Evolutionary conservation across 164 flowering plant genomes (phyloP), one percentile per base, ranked within the genome.

Genomic region (Houttuynia cordata): DNA sequence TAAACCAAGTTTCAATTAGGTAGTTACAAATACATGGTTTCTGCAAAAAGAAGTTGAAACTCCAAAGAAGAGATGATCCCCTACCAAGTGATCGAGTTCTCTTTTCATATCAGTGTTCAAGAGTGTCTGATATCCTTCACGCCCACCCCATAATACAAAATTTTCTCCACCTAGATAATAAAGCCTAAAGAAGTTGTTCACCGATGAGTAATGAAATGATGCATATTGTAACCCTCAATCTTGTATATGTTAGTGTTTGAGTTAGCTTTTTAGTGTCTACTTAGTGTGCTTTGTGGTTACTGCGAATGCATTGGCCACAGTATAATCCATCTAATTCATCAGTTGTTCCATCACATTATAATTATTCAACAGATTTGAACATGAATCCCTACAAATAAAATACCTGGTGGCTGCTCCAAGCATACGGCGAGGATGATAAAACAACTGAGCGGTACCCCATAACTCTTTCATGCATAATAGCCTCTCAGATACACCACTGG

Each of bases 351-450:
- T 30, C 6, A 6, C 37, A 30, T 30, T 30, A 6, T 2, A 30
- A 2, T 2, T 2, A 30, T 2, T 30, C 37, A 30, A 30, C 37
- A 30, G 4, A 30, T 30, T 30, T 30, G 6, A 45, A 45, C 14
- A 45, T 0, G 13, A 12, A 17, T 8, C 17, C 4, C 49, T 45
- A 45, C 49, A 61, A 34, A 55, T 42, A 23, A 39, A 34, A 55
- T 78, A 93, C 98, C 98, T 93, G 41, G 98, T 90, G 25, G 98
- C 97, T 65, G 74, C 98, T 62, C 98, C 98, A 70, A 87, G 97
- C 98, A 90, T 93, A 80, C 79, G 90, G 45, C 97, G 91, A 50
- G 98, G 98, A 79, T 93, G 98, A 71, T 74, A 1, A 71, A 93
- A 93, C 70, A 93, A 65, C 70, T 93, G 99, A 68, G 99, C 89